Percentiles rank a stretch among this genome's conserved stretches.
Evolutionary conservation across 176 grass and related monocot genomes (phyloP).

Genomic region (Metroxylon sagu): DNA sequence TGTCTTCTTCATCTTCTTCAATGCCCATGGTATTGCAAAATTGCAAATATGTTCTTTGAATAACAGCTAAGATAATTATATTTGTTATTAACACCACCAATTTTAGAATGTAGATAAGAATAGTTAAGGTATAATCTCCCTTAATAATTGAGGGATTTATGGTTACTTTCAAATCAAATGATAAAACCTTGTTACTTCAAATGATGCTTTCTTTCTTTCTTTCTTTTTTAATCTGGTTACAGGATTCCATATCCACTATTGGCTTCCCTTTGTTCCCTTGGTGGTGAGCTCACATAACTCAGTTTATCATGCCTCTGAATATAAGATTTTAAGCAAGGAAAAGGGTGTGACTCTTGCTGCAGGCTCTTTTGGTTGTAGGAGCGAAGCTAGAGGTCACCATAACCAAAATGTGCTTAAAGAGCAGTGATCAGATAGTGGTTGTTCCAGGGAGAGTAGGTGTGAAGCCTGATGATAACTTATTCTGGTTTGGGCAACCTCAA

Average conservation of each 20-base stretch:
- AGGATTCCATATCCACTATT: constrained; percentile 10
- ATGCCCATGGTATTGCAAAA: neutral
- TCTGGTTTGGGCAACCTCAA: constrained; percentile 9
- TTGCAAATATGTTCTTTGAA: too few relatives aligned
- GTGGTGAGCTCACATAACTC: neutral
- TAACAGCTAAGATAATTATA: neutral
- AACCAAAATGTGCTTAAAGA: neutral
- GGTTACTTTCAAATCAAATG: too few relatives aligned
- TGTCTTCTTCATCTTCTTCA: constrained; percentile 11
- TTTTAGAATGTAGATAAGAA: too few relatives aligned
- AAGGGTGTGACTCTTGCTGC: neutral
- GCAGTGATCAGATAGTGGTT: neutral
- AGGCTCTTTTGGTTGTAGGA: constrained; percentile 14
- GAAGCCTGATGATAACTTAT: constrained; percentile 1
- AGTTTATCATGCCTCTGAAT: too few relatives aligned
- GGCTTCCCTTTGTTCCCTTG: constrained; percentile 12
- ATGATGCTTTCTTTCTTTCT: neutral
- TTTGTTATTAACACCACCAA: too few relatives aligned
- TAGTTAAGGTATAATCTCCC: too few relatives aligned
- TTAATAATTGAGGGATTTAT: too few relatives aligned
- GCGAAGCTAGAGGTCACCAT: constrained; percentile 10
- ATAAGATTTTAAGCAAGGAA: neutral
- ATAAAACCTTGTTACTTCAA: too few relatives aligned
- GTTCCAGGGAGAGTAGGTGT: constrained; percentile 2
- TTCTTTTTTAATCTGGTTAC: neutral